Percentiles rank a stretch among this genome's conserved stretches.
Evolutionary conservation across 2,329 filamentous ascomycete species (phyloP).

Genomic region (Phialophora expanda): DNA sequence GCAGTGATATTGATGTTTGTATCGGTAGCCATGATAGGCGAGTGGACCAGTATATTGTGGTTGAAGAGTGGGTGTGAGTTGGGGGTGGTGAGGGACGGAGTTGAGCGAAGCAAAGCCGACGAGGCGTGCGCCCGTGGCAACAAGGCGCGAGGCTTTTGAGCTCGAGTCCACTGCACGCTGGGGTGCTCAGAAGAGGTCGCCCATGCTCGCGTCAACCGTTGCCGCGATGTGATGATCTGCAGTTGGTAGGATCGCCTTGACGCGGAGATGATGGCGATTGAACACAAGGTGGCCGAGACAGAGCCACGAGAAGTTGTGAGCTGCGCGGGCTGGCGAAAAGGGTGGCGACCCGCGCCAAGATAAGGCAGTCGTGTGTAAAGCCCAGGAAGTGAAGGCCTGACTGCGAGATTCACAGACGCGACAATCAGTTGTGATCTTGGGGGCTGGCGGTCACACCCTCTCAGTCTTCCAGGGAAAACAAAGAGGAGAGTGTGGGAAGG

Average conservation of each 20-base stretch:
- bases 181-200: conserved; percentile 11
- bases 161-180: conserved; percentile 14
- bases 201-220: conserved; percentile 20
- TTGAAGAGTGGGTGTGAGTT: conserved; percentile 12
- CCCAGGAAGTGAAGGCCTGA: conserved; percentile 2
- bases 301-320: conserved; percentile 12
- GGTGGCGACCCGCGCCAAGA: conserved; percentile 14
- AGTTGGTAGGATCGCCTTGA: not conserved
- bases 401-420: conserved; percentile 8
- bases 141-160: conserved; percentile 30
- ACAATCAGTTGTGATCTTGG: not conserved
- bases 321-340: conserved; percentile 3
- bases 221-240: not conserved
- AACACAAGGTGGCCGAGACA: not conserved
- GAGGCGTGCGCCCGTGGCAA: conserved; percentile 19
- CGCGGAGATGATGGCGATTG: not conserved
- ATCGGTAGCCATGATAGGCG: conserved; percentile 33
- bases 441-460: not conserved
- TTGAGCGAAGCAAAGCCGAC: conserved; percentile 29
- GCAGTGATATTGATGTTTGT: conserved; percentile 35
- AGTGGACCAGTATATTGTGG: conserved; percentile 13
- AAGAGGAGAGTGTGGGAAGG: conserved; percentile 20
- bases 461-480: conserved; percentile 4
- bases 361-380: conserved; percentile 2
- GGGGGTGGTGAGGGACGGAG: conserved; percentile 27